Evolutionary conservation across 2,329 filamentous ascomycete genomes (phyloP), one percentile per base, ranked within the genome.

Genomic region (Thelonectria discophora): DNA sequence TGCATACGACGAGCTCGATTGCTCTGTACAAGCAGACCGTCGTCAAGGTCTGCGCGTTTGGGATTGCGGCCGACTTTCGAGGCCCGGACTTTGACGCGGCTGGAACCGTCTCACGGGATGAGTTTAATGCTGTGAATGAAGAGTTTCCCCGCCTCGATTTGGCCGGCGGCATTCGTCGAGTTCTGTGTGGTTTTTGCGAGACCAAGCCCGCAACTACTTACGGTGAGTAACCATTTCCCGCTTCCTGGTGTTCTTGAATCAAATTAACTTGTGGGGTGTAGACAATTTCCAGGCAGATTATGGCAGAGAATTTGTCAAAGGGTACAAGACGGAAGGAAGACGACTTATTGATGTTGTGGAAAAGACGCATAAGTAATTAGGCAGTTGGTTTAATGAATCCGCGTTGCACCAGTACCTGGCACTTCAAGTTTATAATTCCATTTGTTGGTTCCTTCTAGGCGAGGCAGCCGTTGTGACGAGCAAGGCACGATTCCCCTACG

Each of bases 181-280:
- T 49, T 20, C 2, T 49, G 3, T 49, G 47, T 49, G 47, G 47
- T 32, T 34, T 49, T 18, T 49, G 47, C 27, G 15, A 24, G 47
- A 34, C 47, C 47, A 49, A 49, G 32, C 47, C 47, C 17, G n/a
- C 30, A 17, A 49, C 47, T 49, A 49, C 30, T 5, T 49, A 20
- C 13, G 47, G 47, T 49, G 15, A 49, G 47, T 47, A 11, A 37
- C 27, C 47, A 6, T 49, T 20, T 49, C 30, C 18, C 8, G 30
- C 27, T n/a, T 11, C 20, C 2, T 30, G 34, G n/a, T 49, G 47
- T n/a, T 49, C 27, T 20, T 18, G 15, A 42, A 18, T 17, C 4
- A 34, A 13, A 12, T 18, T 49, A 34, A 49, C 6, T 49, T 49
- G 11, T 49, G 15, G 45, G 45, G 27, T 37, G 12, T 49, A 49